Evolutionary conservation across 495 filamentous ascomycete species (phyloP), one percentile per base, ranked within the genome.

Genomic region (Geopyxis carbonaria): DNA sequence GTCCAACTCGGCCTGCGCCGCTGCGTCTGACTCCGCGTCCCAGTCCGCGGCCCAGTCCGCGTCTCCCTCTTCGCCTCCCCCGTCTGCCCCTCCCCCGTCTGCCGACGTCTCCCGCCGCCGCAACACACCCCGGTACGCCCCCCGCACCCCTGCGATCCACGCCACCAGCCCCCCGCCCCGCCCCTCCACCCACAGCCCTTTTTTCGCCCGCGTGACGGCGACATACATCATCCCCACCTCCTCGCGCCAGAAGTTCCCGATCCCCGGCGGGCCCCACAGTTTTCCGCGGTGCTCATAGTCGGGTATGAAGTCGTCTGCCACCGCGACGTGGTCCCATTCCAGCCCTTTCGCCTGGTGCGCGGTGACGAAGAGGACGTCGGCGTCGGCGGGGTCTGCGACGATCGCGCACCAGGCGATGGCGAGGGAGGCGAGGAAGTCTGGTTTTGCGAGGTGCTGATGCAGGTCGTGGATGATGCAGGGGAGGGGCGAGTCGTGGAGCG

Each of bases 331-430:
- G 22, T 50, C 47, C 49, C 47, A 53, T 29, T 50, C 43, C 5
- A 43, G 47, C 6, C 49, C 47, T 22, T 50, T 53, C 15, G 47
- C 43, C 35, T 50, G 47, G 32, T 50, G 47, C 5, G 38, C 34
- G 32, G 47, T 53, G 19, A 38, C 42, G 5, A 50, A 18, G 9
- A 46, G 40, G 10, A 50, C 43, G 35, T 50, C 47, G 35, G 34
- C 39, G n/a, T 38, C 21, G 20, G 34, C 29, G 43, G 31, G 37
- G 1, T 40, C 34, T 2, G 7, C 11, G 4, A 32, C 32, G n/a
- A 28, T 49, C 42, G 20, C 25, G 15, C 2, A 51, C 41, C 28
- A 41, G 21, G 31, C 40, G 21, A 24, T 16, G 8, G 14, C 8
- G 10, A 52, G 49, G 2, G 20, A 33, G 2, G 5, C 1, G 6